Evolutionary conservation across 2,329 filamentous ascomycete species (phyloP).

Genomic region (Beauveria medogensis): DNA sequence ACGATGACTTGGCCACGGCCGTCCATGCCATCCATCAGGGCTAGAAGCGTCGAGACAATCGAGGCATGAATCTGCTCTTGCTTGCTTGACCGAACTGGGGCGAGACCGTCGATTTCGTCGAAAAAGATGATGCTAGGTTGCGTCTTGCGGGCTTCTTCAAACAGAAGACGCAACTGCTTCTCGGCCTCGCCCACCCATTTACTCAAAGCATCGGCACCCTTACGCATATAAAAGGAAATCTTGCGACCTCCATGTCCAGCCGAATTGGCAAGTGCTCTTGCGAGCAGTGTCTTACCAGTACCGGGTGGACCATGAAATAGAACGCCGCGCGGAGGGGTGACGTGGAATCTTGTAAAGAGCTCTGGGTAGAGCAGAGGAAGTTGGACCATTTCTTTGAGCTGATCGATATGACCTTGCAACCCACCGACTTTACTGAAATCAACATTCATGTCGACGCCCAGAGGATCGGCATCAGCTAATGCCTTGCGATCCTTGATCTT

Average conservation of each 20-base stretch:
- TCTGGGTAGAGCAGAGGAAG: constrained; percentile 91
- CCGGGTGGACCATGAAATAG: constrained; percentile 95
- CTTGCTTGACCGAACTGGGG: constrained; percentile 92
- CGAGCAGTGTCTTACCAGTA: constrained; percentile 95
- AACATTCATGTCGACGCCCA: constrained; percentile 86
- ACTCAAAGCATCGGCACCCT: constrained; percentile 92
- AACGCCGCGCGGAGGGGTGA: constrained; percentile 89
- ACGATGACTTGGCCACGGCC: constrained; percentile 97
- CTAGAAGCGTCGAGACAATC: constrained; percentile 89
- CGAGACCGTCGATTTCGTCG: constrained; percentile 95
- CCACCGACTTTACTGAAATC: constrained; percentile 94
- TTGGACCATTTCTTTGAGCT: constrained; percentile 97
- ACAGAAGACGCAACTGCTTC: constrained; percentile 83
- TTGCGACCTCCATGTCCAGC: constrained; percentile 84
- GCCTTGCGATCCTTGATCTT: constrained; percentile 91
- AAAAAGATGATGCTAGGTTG: constrained; percentile 99
- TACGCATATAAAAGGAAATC: constrained; percentile 99
- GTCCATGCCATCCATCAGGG: constrained; percentile 96
- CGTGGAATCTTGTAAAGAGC: constrained; percentile 82
- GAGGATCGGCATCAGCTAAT: constrained; percentile 85
- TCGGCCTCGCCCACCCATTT: constrained; percentile 99
- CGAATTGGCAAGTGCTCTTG: constrained; percentile 83
- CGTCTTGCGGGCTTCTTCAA: constrained; percentile 90
- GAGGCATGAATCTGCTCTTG: constrained; percentile 98
- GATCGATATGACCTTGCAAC: constrained; percentile 86